Evolutionary conservation across 2,329 filamentous ascomycete species (phyloP).

Genomic region (Fusarium solani-melongenae): DNA sequence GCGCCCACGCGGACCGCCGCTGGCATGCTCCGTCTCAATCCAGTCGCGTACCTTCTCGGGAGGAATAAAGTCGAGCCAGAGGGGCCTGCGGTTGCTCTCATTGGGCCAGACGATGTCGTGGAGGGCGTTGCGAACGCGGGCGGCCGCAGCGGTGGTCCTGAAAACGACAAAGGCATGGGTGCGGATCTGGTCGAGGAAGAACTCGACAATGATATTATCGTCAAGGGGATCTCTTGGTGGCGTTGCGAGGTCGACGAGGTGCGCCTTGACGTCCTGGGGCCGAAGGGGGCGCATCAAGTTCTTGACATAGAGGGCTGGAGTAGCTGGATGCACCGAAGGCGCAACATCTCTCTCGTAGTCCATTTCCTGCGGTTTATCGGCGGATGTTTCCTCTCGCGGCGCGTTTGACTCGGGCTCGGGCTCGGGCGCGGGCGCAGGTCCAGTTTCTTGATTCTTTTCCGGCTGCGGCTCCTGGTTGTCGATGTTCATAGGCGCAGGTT

Average conservation of each 20-base stretch:
- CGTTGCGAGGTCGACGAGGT: conserved; percentile 77
- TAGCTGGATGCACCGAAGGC: conserved; percentile 77
- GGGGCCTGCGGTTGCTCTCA: conserved; percentile 82
- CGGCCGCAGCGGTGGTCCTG: conserved; percentile 74
- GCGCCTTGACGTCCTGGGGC: conserved; percentile 70
- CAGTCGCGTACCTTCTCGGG: conserved; percentile 77
- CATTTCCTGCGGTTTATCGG: conserved; percentile 38
- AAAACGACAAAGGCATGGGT: conserved; percentile 90
- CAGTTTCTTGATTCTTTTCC: conserved; percentile 4
- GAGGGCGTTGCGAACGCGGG: conserved; percentile 78
- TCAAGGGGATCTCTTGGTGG: conserved; percentile 63
- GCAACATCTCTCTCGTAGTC: conserved; percentile 52
- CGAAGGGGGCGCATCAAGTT: conserved; percentile 91
- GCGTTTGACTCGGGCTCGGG: not conserved
- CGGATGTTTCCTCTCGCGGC: not conserved
- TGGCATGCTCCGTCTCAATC: conserved; percentile 74
- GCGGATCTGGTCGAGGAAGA: conserved; percentile 86
- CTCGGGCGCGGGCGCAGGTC: not conserved
- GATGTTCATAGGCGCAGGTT: conserved; percentile 22
- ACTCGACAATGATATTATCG: conserved; percentile 67
- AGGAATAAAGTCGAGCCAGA: conserved; percentile 93
- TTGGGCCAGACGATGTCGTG: conserved; percentile 88
- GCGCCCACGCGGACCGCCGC: conserved; percentile 52
- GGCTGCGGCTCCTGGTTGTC: conserved; percentile 13
- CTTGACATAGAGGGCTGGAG: conserved; percentile 85